phyloP scores from a whole-genome alignment of 805 yeast genomes.

The Sugiyamaella smithiae region DNA sequence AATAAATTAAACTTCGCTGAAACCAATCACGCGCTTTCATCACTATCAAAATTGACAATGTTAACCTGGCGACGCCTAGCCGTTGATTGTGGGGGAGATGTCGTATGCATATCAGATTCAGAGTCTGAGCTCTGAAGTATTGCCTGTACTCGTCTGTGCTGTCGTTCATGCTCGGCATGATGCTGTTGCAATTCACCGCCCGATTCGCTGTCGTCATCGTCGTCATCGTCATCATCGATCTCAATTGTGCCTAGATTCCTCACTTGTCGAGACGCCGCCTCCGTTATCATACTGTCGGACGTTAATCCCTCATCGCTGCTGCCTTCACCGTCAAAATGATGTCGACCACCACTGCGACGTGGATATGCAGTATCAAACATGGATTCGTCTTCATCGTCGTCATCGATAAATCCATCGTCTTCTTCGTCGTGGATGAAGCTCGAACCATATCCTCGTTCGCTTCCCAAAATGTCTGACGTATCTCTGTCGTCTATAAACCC shows the following conservation, averaged over 20 bases:
- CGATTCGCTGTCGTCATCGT: neutral
- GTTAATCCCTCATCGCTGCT: too few relatives aligned
- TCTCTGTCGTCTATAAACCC: constrained; percentile 51
- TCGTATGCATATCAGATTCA: too few relatives aligned
- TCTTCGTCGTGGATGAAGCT: constrained; percentile 24
- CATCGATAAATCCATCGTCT: constrained; percentile 51
- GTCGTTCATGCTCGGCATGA: neutral
- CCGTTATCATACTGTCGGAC: too few relatives aligned
- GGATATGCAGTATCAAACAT: constrained; percentile 26
- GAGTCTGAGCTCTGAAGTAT: neutral
- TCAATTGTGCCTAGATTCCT: constrained; percentile 3
- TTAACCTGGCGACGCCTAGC: too few relatives aligned
- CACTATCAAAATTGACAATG: too few relatives aligned
- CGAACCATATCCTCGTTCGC: neutral
- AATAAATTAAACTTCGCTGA: too few relatives aligned
- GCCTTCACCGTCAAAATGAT: too few relatives aligned
- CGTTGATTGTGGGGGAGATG: too few relatives aligned
- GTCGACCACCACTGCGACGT: neutral
- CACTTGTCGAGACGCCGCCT: neutral
- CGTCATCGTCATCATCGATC: constrained; percentile 7
- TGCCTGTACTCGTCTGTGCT: neutral
- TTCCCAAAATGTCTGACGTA: constrained; percentile 3
- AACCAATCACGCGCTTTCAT: too few relatives aligned
- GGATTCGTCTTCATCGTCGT: constrained; percentile 34
- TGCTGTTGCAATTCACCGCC: neutral